Conservation (phyloP, 75 land plant genomes). For the Selaginella tamariscina region DNA sequence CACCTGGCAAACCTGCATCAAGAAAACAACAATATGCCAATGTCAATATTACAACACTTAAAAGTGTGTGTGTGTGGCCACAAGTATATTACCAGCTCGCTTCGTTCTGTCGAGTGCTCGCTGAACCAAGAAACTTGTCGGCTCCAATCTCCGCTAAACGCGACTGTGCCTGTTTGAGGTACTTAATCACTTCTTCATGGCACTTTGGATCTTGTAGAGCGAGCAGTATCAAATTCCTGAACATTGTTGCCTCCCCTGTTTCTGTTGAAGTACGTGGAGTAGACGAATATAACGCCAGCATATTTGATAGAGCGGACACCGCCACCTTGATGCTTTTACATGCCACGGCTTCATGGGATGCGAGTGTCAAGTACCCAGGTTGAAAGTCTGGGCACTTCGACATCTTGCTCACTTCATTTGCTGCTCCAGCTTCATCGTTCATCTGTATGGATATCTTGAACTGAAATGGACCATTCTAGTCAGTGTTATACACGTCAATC, state of each 20-base stretch:
- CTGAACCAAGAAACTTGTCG: conserved; percentile 60
- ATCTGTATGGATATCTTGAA: conserved; percentile 70
- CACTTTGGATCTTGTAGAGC: conserved; percentile 23
- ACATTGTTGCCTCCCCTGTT: conserved; percentile 40
- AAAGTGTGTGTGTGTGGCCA: too few relatives aligned
- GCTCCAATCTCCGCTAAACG: conserved; percentile 42
- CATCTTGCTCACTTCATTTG: conserved; percentile 56
- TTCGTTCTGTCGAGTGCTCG: conserved; percentile 50
- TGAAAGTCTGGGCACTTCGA: conserved; percentile 55
- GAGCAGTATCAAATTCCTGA: conserved; percentile 54
- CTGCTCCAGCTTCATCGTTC: conserved; percentile 43
- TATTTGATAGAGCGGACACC: conserved; percentile 38
- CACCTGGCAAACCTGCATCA: conserved; percentile 54
- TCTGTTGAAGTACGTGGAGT: conserved; percentile 20
- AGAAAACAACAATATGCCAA: too few relatives aligned
- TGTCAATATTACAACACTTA: too few relatives aligned
- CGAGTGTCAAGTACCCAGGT: conserved; percentile 65
- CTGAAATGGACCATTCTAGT: too few relatives aligned
- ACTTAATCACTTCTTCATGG: conserved; percentile 44
- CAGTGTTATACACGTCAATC: too few relatives aligned
- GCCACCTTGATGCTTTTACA: conserved; percentile 45
- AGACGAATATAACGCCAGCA: conserved; percentile 41
- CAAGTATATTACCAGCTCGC: too few relatives aligned
- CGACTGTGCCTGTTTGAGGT: conserved; percentile 37
- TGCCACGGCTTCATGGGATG: conserved; percentile 83